Evolutionary conservation across 495 filamentous ascomycete species (phyloP).

Genomic region (Talaromyces stipitatus): DNA sequence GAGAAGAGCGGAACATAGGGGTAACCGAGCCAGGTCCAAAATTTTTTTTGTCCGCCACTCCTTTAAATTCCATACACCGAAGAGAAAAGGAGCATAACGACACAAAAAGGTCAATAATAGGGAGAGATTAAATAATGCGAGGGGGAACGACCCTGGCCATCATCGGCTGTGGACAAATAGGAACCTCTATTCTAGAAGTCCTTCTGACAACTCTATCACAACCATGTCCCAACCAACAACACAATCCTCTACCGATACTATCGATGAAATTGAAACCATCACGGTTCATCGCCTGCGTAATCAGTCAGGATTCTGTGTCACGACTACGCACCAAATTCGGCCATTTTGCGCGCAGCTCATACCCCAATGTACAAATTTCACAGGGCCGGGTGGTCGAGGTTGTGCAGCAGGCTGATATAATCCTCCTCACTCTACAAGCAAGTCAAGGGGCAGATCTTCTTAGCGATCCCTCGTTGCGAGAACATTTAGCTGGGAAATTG

Average conservation of each 20-base stretch:
- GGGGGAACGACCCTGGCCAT: constrained; percentile 3
- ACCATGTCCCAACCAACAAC: constrained; percentile 3
- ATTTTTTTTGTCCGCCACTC: background rate
- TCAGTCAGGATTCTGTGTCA: constrained; percentile 3
- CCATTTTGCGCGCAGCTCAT: constrained; percentile 1
- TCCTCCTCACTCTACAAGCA: constrained; percentile 30
- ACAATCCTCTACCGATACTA: background rate
- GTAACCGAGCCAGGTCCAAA: background rate
- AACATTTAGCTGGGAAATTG: constrained; percentile 59
- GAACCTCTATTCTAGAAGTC: constrained; percentile 2
- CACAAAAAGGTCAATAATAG: background rate
- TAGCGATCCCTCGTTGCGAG: constrained; percentile 13
- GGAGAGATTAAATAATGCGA: background rate
- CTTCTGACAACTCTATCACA: background rate
- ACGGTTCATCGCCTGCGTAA: constrained; percentile 5
- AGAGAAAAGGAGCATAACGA: background rate
- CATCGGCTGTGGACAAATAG: constrained; percentile 5
- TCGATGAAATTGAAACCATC: constrained; percentile 2
- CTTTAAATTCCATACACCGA: background rate
- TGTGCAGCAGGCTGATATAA: constrained; percentile 22
- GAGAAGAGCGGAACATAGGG: background rate
- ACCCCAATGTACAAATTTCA: constrained; percentile 5
- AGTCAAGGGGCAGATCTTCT: constrained; percentile 27
- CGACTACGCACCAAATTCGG: constrained; percentile 4
- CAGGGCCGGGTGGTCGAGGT: constrained; percentile 5